A percentile compares a stretch with the other conserved stretches of the same genome.
Conservation (phyloP, 345 rosid genomes). For the Brassica incana region DNA sequence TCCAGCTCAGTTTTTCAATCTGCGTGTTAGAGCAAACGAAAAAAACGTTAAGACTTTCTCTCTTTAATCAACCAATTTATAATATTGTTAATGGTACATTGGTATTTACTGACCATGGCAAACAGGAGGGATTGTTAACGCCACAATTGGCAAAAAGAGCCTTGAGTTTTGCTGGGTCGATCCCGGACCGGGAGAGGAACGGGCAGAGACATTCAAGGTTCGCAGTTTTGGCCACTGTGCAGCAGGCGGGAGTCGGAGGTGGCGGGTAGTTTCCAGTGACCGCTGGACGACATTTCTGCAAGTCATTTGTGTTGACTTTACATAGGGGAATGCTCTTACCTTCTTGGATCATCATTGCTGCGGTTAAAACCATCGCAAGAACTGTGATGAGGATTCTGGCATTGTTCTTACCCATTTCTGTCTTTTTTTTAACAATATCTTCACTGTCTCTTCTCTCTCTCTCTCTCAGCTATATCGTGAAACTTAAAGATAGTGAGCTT, state of each 20-base stretch:
- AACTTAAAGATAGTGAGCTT: neutral
- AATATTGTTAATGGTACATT: neutral
- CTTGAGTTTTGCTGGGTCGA: conserved; percentile 43
- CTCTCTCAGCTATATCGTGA: conserved; percentile 4
- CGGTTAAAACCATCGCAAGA: conserved; percentile 26
- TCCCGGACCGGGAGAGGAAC: conserved; percentile 1
- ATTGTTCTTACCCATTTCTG: conserved; percentile 27
- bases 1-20: conserved; percentile 18
- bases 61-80: neutral
- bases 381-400: conserved; percentile 17
- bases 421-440: neutral
- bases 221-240: conserved; percentile 36
- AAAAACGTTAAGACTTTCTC: neutral
- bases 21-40: conserved; percentile 16
- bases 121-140: neutral
- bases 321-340: conserved; percentile 37
- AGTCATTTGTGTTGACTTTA: conserved; percentile 35
- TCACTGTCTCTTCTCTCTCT: neutral
- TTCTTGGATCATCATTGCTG: conserved; percentile 17
- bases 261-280: conserved; percentile 46
- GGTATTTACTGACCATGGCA: neutral
- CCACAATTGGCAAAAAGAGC: conserved; percentile 46
- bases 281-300: conserved; percentile 47
- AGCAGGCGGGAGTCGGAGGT: conserved; percentile 46
- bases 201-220: conserved; percentile 49